phyloP scores from a whole-genome alignment of 768 basidiomycete species.

The Xerocomus potaroensis region DNA sequence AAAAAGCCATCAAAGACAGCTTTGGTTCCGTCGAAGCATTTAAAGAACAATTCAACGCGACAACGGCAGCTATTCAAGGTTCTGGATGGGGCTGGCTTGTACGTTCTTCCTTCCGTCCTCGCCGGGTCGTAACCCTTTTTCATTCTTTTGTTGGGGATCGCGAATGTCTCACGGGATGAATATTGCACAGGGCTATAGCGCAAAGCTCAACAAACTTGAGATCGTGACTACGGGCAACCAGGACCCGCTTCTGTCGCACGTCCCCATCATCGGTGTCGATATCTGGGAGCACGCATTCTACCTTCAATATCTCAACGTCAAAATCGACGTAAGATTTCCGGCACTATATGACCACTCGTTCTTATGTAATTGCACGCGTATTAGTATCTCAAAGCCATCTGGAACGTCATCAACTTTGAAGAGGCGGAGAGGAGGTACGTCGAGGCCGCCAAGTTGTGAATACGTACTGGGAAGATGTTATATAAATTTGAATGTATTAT shows the following conservation, averaged over 20 bases:
- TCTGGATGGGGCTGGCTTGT: slow-evolving; percentile 98
- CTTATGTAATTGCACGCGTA: no score
- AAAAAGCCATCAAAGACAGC: slow-evolving; percentile 51
- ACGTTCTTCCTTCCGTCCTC: slow-evolving; percentile 31
- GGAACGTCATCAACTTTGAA: slow-evolving; percentile 66
- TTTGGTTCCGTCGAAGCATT: slow-evolving; percentile 73
- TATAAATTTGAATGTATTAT: not conserved
- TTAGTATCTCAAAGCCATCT: slow-evolving; percentile 73
- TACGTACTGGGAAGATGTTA: not conserved
- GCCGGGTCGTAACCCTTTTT: no score
- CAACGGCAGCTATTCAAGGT: slow-evolving; percentile 85
- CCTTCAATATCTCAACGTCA: slow-evolving; percentile 94
- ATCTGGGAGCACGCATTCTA: slow-evolving; percentile 98
- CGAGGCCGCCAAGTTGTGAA: slow-evolving; percentile 41
- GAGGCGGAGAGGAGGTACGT: slow-evolving; percentile 66
- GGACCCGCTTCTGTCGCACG: slow-evolving; percentile 75
- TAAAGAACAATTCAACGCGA: slow-evolving; percentile 78
- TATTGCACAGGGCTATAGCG: slow-evolving; percentile 68
- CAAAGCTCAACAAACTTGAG: slow-evolving; percentile 67
- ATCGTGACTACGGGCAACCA: slow-evolving; percentile 93
- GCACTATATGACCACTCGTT: no score
- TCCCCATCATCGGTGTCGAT: slow-evolving; percentile 88
- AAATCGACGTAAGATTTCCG: slow-evolving; percentile 79
- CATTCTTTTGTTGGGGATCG: no score
- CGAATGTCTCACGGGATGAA: no score